Evolutionary conservation across 495 filamentous ascomycete genomes (phyloP), one percentile per base, ranked within the genome.

Genomic region (Penicillium cinerascens): DNA sequence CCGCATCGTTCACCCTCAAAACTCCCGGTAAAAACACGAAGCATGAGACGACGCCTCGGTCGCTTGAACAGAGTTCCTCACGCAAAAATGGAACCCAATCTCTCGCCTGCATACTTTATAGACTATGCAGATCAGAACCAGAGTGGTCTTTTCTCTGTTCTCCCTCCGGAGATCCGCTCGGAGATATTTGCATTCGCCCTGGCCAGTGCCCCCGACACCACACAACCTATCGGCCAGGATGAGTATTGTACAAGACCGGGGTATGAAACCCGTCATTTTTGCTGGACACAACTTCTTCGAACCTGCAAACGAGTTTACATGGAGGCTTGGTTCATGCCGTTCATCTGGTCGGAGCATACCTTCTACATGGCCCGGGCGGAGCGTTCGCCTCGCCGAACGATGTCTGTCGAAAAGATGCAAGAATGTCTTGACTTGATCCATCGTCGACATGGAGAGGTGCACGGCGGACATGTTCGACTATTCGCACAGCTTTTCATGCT

Each of bases 271-370:
- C 53, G 42, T 2, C 56, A 49, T 4, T 49, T 44, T 1, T 65
- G 45, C 25, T 51, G 41, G 47, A 63, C 55, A 17, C 59, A 56
- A 37, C 45, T 65, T 10, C 54, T 68, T 13, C 56, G 51, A 20
- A 50, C 57, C 2, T 68, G 62, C 33, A 63, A 56, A 42, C 39
- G 27, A 23, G 39, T 60, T 27, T 67, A 64, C 51, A 43, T 50
- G 36, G 64, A 67, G 35, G 49, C 58, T 16, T 69, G 66, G 66
- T 66, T 61, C 27, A 53, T 69, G 49, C 68, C 66, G 7, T 60
- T 64, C 37, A 38, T 56, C 18, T 52, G 54, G 23, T 53, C 59
- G 0, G 64, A 71, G 42, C 64, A 71, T 33, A 29, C 51, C 1
- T 62, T 64, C 45, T 68, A 58, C 39, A 40, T 71, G 15, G 49